Percentiles rank a stretch among this genome's conserved stretches.
These are phyloP conservation scores for Beauveria medogensis DNA, from an alignment of 2,329 filamentous ascomycete genomes.

Conservation along the genomic window DNA sequence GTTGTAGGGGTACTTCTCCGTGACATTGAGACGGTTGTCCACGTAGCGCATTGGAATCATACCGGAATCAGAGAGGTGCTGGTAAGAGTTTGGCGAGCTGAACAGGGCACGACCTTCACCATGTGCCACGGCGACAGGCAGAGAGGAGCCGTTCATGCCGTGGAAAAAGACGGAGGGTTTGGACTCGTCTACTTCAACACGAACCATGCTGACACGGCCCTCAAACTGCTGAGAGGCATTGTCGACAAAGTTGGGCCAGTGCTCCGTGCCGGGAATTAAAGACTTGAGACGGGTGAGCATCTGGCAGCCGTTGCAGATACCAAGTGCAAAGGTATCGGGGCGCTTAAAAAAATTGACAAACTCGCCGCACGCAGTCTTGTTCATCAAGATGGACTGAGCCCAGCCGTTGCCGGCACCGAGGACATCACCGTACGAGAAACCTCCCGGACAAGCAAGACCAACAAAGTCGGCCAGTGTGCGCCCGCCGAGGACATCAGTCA, in stretches of 20 bases:
- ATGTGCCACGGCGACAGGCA: slow-evolving; percentile 85
- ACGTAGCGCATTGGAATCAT: slow-evolving; percentile 76
- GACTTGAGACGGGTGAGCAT: slow-evolving; percentile 75
- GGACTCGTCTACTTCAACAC: slow-evolving; percentile 54
- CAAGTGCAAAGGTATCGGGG: slow-evolving; percentile 82
- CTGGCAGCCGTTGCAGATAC: slow-evolving; percentile 96
- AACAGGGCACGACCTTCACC: slow-evolving; percentile 82
- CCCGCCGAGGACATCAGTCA: slow-evolving; percentile 82
- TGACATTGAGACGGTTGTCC: slow-evolving; percentile 64
- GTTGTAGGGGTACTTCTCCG: slow-evolving; percentile 82
- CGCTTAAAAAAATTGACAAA: slow-evolving; percentile 83
- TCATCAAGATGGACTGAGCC: slow-evolving; percentile 87
- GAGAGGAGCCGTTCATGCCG: slow-evolving; percentile 72
- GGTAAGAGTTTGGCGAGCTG: slow-evolving; percentile 40
- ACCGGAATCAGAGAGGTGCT: slow-evolving; percentile 53
- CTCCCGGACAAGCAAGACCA: slow-evolving; percentile 88
- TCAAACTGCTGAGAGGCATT: slow-evolving; percentile 88
- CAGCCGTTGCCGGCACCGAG: slow-evolving; percentile 93
- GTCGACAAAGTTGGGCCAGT: slow-evolving; percentile 80
- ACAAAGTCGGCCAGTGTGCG: slow-evolving; percentile 75
- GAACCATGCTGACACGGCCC: slow-evolving; percentile 74
- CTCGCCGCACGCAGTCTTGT: slow-evolving; percentile 65
- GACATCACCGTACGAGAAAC: slow-evolving; percentile 85
- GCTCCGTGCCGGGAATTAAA: slow-evolving; percentile 73
- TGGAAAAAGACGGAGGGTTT: slow-evolving; percentile 75